These are phyloP conservation scores for Ophiognomonia clavigignenti-juglandacearum DNA, from an alignment of 2,329 filamentous ascomycete species.

Conservation along the genomic window DNA sequence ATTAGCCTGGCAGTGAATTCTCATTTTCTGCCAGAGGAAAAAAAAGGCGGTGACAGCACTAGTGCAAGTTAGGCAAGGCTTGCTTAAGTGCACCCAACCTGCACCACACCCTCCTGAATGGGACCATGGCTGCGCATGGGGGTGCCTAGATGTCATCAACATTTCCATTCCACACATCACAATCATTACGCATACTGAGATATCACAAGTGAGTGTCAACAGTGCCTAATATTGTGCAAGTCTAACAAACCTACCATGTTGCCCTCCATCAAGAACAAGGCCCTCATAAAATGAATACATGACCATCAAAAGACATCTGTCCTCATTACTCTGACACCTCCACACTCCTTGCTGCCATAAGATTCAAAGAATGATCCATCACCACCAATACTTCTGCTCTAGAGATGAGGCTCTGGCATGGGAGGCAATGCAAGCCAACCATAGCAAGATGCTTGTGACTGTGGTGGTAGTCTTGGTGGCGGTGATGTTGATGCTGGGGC, in stretches of 20 bases:
- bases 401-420: neutral
- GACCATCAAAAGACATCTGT: constrained; percentile 5
- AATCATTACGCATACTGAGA: too few species aligned
- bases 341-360: constrained; percentile 9
- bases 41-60: too few species aligned
- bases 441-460: too few species aligned
- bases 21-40: too few species aligned
- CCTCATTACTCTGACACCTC: constrained; percentile 10
- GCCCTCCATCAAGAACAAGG: neutral
- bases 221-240: constrained; percentile 12
- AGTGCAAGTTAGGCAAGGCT: constrained; percentile 12
- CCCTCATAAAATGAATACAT: constrained; percentile 9
- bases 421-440: too few species aligned
- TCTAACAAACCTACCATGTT: constrained; percentile 13
- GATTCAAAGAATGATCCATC: constrained; percentile 14
- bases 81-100: constrained; percentile 1
- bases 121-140: too few species aligned
- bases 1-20: too few species aligned
- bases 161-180: neutral
- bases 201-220: constrained; percentile 9
- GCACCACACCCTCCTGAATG: neutral
- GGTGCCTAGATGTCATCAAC: too few species aligned
- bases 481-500: neutral
- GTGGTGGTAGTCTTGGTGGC: neutral
- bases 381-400: constrained; percentile 6